Evolutionary conservation across 345 rosid species (phyloP), one percentile per base, ranked within the genome.

Genomic region (Streptanthus diversifolius): DNA sequence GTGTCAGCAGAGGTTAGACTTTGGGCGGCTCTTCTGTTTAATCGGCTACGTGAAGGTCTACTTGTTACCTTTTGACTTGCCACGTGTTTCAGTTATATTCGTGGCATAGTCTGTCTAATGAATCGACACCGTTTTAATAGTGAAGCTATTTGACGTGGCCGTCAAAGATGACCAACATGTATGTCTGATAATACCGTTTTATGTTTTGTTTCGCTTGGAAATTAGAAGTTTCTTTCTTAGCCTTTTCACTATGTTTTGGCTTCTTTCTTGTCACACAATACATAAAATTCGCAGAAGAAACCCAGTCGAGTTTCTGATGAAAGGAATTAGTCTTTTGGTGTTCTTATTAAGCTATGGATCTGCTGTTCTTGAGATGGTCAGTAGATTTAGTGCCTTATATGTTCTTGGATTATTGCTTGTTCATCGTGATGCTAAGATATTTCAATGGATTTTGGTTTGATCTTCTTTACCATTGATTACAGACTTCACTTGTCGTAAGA

Each of bases 401-500:
- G n/a, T n/a, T n/a, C n/a, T n/a, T n/a, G n/a, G n/a, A n/a, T n/a
- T n/a, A n/a, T n/a, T n/a, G n/a, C n/a, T n/a, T n/a, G n/a, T n/a
- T n/a, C n/a, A n/a, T n/a, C n/a, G n/a, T n/a, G n/a, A n/a, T n/a
- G n/a, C n/a, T n/a, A n/a, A n/a, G n/a, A n/a, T n/a, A n/a, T n/a
- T n/a, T n/a, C n/a, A n/a, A n/a, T n/a, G n/a, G n/a, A n/a, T n/a
- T n/a, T n/a, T n/a, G n/a, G n/a, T n/a, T n/a, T n/a, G n/a, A n/a
- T n/a, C n/a, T n/a, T n/a, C n/a, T 40, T 41, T 13, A 45, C 56
- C 24, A n/a, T 4, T 32, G 14, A 59, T 18, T 66, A 61, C 74
- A 79, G 82, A 52, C 77, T 49, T 82, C 61, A 66, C 19, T 66
- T 24, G 52, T 51, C 32, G 43, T 66, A 72, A 69, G 62, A 36